Base-by-base conservation (phyloP, 495 filamentous ascomycete genomes). In the Penicillium manginii region DNA sequence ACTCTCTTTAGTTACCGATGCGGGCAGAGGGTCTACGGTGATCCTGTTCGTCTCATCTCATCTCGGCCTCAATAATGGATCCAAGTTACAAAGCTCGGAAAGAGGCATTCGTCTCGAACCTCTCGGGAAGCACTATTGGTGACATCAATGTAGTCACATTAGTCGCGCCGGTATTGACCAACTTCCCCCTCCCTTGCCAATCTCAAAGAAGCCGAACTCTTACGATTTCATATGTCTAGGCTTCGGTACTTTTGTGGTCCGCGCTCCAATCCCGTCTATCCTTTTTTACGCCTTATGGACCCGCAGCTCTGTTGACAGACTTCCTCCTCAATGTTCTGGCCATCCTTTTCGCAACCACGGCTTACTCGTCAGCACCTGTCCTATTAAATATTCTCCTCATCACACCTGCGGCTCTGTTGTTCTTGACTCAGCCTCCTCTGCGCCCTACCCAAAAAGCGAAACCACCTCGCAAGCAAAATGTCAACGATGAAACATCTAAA, bases 31-130 rank as follows among this genome's bases (percentile, higher is more conserved):
- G 22, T 22, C 45, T 26, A 26, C 19, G 12, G 46, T 39, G 35
- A 39, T 17, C n/a, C 22, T 37, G 18, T 8, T 50, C 26, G 17
- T 47, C 18, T 46, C 42, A 37, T 37, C 3, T n/a, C 35, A 37
- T 10, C 35, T 2, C 12, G 4, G 11, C 35, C 35, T 37, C 26
- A 37, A 72, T 43, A 19, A 86, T 86, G 84, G 82, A 82, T 46
- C 72, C 77, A 26, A 86, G 79, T 73, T 93, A 96, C 77, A 99
- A 98, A 78, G 83, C 87, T 51, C 82, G 86, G 50, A 99, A 98
- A 72, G 92, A 96, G 80, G 91, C 91, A 55, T 97, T 96, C 67
- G 94, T 99, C 63, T 97, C 93, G 18, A 89, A 91, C 68, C 86
- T 96, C 32, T 85, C 88, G n/a, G 94, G 94, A 37, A 91, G 93